A percentile compares a stretch with the other conserved stretches of the same genome.
phyloP scores from a whole-genome alignment of 257 asterid species.

The Solanum pinnatisectum region DNA sequence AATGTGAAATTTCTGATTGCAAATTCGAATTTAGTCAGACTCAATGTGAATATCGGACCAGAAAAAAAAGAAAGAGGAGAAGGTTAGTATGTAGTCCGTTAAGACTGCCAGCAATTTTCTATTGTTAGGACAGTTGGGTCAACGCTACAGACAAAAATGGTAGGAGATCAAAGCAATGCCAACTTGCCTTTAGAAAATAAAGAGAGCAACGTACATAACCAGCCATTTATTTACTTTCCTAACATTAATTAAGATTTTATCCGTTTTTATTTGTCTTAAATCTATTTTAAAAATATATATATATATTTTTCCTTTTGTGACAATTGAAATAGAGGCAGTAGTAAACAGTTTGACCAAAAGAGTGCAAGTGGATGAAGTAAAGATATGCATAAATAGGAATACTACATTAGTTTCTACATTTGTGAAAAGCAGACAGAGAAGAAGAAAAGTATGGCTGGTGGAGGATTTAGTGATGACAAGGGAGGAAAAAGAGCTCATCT shows the following conservation, averaged over 20 bases:
- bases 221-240: neutral
- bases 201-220: neutral
- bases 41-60: too few relatives aligned
- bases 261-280: neutral
- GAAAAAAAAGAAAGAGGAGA: too few relatives aligned
- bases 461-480: constrained; percentile 24
- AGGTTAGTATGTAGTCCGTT: neutral
- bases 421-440: neutral
- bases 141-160: neutral
- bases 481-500: constrained; percentile 58
- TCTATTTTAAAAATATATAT: neutral
- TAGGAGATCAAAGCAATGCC: neutral
- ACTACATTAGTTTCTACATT: neutral
- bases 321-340: neutral
- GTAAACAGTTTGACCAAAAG: neutral
- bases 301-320: neutral
- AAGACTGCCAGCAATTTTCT: neutral
- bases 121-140: neutral
- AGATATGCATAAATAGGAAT: neutral
- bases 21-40: too few relatives aligned
- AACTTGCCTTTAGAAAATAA: neutral
- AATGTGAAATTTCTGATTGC: too few relatives aligned
- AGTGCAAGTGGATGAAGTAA: neutral
- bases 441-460: constrained; percentile 56
- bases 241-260: neutral